Percentiles rank a stretch among this genome's conserved stretches.
Conservation (phyloP, 2,329 filamentous ascomycete genomes). For the Metarhizium sp. region DNA sequence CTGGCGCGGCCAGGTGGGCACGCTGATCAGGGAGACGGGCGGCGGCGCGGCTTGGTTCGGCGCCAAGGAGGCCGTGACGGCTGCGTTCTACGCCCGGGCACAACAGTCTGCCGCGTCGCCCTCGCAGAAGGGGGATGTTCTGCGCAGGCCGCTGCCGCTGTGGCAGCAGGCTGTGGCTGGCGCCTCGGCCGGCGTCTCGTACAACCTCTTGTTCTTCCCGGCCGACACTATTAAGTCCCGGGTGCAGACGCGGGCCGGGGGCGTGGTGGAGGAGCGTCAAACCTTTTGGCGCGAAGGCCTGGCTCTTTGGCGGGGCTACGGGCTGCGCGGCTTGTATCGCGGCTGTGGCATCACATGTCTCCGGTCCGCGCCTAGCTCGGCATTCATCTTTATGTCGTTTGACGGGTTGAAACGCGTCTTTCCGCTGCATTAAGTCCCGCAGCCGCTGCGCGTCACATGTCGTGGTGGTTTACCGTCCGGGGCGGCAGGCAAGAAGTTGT, state of each 20-base stretch:
- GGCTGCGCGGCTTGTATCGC: slow-evolving; percentile 77
- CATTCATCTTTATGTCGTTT: slow-evolving; percentile 94
- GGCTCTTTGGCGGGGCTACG: slow-evolving; percentile 72
- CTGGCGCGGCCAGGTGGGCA: slow-evolving; percentile 92
- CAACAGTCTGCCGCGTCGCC: slow-evolving; percentile 25
- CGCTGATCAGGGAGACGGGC: slow-evolving; percentile 85
- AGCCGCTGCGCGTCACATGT: too few relatives aligned
- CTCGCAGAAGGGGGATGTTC: slow-evolving; percentile 19
- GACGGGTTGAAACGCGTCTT: slow-evolving; percentile 54
- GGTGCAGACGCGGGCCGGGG: slow-evolving; percentile 81
- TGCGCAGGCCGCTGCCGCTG: slow-evolving; percentile 54
- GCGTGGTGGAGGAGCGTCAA: slow-evolving; percentile 12
- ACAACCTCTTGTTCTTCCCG: slow-evolving; percentile 96
- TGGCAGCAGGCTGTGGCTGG: slow-evolving; percentile 88
- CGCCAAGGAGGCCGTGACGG: slow-evolving; percentile 70
- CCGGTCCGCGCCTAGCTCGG: slow-evolving; percentile 83
- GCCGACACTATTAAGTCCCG: slow-evolving; percentile 97
- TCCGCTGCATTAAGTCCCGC: too few relatives aligned
- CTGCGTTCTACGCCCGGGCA: slow-evolving; percentile 55
- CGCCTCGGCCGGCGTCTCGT: slow-evolving; percentile 80
- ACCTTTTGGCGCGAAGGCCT: slow-evolving; percentile 61
- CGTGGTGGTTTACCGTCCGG: too few relatives aligned
- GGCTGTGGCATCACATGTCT: slow-evolving; percentile 90
- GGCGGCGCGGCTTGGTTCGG: slow-evolving; percentile 97
- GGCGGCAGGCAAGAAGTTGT: too few relatives aligned